Evolutionary conservation across 2,329 filamentous ascomycete genomes (phyloP), one percentile per base, ranked within the genome.

Genomic region (Calonectria hawksworthii): DNA sequence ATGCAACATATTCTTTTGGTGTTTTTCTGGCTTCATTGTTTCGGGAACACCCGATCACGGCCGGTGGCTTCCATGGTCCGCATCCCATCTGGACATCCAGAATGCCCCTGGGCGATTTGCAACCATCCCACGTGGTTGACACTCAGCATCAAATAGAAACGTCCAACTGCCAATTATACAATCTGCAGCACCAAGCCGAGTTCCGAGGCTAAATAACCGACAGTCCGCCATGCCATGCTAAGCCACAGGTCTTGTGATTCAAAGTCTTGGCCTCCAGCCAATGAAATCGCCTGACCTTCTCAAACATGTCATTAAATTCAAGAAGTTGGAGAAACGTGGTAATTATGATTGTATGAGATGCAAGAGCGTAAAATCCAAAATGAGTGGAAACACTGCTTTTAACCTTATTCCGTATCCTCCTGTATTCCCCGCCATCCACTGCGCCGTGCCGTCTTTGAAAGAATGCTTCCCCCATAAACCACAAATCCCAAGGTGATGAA

Each of bases 151-250:
- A 63, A 41, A 23, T 28, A 18, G 23, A 63, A 41, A 23, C 23
- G 38, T 23, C 13, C 56, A 36, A 30, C 23, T 16, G 13, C 56
- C 56, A 41, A 63, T 63, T 28, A 41, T 36, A 63, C 56, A 26
- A 38, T 41, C 56, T 28, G 56, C 34, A 50, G 21, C 47, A 32
- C 36, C 51, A 44, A 28, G 54, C 73, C 73, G 73, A 74, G 68
- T 65, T 68, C 73, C 73, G 73, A 68, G n/a, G 54, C 30, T 34
- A 34, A 64, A 73, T 7, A 34, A 16, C 73, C 73, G 73, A 74
- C 64, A 69, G 56, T 68, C 73, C 73, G 68, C 44, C 52, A 23
- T 38, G 68, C 44, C 52, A 23, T 38, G 47, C 30, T 36, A 44
- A 68, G 34, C 41, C 23, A 21, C 32, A 59, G 32, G 18, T n/a